Conservation (phyloP, 352 stramenopile genomes). For the Elongisporangium undulatum region DNA sequence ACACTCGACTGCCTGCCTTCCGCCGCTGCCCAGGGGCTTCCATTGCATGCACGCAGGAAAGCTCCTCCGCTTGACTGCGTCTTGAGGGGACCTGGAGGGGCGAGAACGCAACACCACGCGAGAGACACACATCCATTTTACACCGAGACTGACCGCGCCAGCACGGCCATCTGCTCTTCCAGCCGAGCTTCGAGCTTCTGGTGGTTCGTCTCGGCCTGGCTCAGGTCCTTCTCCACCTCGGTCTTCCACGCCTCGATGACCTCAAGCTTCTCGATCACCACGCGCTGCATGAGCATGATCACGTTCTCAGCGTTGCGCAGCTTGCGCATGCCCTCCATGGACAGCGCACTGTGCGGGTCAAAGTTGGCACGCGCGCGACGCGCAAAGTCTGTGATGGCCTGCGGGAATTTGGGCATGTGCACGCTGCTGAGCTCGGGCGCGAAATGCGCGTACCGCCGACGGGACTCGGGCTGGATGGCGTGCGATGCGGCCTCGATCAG, state of each 20-base stretch:
- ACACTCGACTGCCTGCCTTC: neutral
- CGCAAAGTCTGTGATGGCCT: slow-evolving; percentile 55
- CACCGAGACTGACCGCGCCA: slow-evolving; percentile 54
- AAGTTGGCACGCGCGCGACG: slow-evolving; percentile 43
- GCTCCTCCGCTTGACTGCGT: neutral
- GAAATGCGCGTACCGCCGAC: slow-evolving; percentile 64
- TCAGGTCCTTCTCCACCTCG: slow-evolving; percentile 60
- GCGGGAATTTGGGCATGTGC: slow-evolving; percentile 56
- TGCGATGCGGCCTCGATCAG: slow-evolving; percentile 66
- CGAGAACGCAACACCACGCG: neutral
- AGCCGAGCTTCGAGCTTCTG: slow-evolving; percentile 54
- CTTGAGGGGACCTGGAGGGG: neutral
- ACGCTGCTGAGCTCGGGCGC: slow-evolving; percentile 47
- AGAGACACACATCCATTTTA: slow-evolving; percentile 16
- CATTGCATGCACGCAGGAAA: neutral
- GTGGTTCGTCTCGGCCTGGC: slow-evolving; percentile 48
- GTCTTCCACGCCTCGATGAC: slow-evolving; percentile 75
- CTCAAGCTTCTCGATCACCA: slow-evolving; percentile 82
- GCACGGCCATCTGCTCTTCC: slow-evolving; percentile 62
- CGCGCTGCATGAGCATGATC: slow-evolving; percentile 73
- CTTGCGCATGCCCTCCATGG: slow-evolving; percentile 76
- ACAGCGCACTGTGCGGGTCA: slow-evolving; percentile 49
- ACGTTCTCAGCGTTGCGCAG: slow-evolving; percentile 76
- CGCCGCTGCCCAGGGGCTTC: neutral
- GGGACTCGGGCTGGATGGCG: slow-evolving; percentile 72